phyloP scores from a whole-genome alignment of 768 basidiomycete genomes.

The Hygrocybe punicea region DNA sequence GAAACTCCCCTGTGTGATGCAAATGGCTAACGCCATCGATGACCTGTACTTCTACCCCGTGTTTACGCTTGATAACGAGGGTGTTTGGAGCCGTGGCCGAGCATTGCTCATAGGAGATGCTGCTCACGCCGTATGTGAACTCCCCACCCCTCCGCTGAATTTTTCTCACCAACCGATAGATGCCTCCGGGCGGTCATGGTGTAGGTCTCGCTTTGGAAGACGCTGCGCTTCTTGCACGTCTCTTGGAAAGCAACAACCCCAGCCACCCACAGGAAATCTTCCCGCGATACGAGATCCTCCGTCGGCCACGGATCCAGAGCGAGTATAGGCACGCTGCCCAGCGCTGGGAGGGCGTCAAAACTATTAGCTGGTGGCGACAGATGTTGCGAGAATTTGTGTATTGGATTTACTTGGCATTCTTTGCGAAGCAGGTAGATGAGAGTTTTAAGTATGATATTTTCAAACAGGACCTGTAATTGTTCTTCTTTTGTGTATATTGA shows the following conservation, averaged over 20 bases:
- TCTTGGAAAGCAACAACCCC: neutral
- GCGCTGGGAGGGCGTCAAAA: neutral
- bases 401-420: neutral
- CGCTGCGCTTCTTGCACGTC: neutral
- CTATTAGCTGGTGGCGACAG: neutral
- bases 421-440: neutral
- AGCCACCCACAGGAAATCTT: neutral
- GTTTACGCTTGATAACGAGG: neutral
- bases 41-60: neutral
- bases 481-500: too few relatives aligned
- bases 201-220: constrained; percentile 1
- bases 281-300: neutral
- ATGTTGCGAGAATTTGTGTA: neutral
- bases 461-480: neutral
- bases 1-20: neutral
- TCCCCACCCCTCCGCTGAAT: neutral
- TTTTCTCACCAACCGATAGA: neutral
- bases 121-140: neutral
- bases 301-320: neutral
- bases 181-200: neutral
- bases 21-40: neutral
- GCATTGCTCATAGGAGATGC: neutral
- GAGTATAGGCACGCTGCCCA: neutral
- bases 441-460: neutral
- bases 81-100: neutral